Evolutionary conservation across 352 stramenopile species (phyloP).

Genomic region (Proteromonas lacertae): DNA sequence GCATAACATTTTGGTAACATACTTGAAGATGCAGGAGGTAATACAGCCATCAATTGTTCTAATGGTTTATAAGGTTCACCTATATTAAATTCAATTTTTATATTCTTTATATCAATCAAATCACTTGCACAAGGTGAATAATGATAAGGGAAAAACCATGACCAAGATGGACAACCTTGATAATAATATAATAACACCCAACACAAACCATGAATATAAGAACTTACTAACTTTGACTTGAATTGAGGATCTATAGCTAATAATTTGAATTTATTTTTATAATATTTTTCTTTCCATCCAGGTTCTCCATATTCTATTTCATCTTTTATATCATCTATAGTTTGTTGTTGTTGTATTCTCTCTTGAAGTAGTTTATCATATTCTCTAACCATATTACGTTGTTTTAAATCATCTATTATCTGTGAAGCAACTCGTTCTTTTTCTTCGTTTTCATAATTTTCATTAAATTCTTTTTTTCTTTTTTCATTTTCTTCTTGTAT

Average conservation of each 20-base stretch:
- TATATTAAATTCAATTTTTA: conserved; percentile 22
- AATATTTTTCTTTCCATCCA: conserved; percentile 76
- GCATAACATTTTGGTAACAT: conserved; percentile 58
- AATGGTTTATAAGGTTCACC: conserved; percentile 61
- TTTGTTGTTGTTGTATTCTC: too few relatives aligned
- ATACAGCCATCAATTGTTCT: conserved; percentile 83
- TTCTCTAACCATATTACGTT: too few relatives aligned
- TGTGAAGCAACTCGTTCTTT: too few relatives aligned
- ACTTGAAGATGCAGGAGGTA: conserved; percentile 67
- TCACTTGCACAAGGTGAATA: conserved; percentile 94
- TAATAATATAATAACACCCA: conserved; percentile 99
- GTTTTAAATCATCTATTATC: too few relatives aligned
- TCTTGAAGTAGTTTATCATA: too few relatives aligned
- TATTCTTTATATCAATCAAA: conserved; percentile 44
- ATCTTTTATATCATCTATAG: conserved; percentile 14
- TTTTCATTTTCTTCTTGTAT: neutral
- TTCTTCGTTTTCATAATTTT: too few relatives aligned
- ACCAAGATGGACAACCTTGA: conserved; percentile 67
- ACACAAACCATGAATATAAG: conserved; percentile 84
- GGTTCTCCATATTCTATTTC: conserved; percentile 64
- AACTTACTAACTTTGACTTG: conserved; percentile 8
- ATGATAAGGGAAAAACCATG: conserved; percentile 96
- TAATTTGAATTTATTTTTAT: conserved; percentile 34
- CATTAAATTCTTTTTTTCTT: conserved; percentile 6
- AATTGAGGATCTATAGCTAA: conserved; percentile 2